Evolutionary conservation across 1,284 basidiomycete species (phyloP).

Genomic region (Erythrobasidium hasegawianum): DNA sequence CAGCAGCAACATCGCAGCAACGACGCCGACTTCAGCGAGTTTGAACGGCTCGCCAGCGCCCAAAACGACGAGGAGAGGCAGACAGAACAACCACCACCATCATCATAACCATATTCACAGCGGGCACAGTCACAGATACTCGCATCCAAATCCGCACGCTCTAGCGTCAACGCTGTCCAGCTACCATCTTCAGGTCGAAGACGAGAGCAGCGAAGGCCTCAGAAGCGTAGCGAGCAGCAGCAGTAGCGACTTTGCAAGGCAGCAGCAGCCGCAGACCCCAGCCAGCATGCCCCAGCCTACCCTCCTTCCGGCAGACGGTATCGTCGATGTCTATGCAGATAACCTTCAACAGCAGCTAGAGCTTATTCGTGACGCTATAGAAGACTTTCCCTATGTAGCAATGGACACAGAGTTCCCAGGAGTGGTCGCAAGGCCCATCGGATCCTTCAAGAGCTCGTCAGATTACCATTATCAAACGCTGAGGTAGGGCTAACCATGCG

Average conservation of each 20-base stretch:
- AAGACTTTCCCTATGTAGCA: slow-evolving; percentile 87
- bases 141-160: background rate
- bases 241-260: background rate
- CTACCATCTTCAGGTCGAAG: slow-evolving; percentile 11
- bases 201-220: slow-evolving; percentile 12
- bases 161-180: background rate
- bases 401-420: slow-evolving; percentile 99
- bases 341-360: slow-evolving; percentile 92
- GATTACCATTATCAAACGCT: slow-evolving; percentile 99
- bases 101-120: slow-evolving; percentile 7
- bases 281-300: slow-evolving; percentile 11
- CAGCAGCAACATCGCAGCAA: no score
- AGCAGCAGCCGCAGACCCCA: background rate
- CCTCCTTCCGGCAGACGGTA: slow-evolving; percentile 5
- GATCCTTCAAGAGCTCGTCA: slow-evolving; percentile 89
- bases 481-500: slow-evolving; percentile 58
- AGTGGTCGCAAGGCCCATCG: slow-evolving; percentile 94
- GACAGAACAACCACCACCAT: background rate
- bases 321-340: slow-evolving; percentile 79
- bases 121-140: background rate
- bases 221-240: slow-evolving; percentile 7
- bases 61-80: background rate
- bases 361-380: slow-evolving; percentile 77
- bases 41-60: background rate
- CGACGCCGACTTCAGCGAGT: no score